phyloP scores from a whole-genome alignment of 192 early-diverging fungal species.

The Phycomyces nitens region DNA sequence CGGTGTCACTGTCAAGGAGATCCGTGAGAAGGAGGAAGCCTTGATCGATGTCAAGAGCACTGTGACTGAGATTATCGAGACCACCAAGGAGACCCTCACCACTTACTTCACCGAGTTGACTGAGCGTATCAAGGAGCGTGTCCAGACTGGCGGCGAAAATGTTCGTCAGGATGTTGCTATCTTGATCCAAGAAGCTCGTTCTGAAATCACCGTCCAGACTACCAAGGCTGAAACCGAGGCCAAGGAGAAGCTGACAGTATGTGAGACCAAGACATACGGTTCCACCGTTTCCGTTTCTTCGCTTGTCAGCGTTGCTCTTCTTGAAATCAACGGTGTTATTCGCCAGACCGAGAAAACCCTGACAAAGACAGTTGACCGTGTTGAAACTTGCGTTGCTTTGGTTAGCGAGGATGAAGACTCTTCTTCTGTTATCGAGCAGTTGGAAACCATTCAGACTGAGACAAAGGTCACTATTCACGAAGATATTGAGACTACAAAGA shows the following conservation, averaged over 20 bases:
- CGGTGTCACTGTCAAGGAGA: constrained; percentile 9
- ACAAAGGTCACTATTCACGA: constrained; percentile 4
- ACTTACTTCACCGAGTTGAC: constrained; percentile 11
- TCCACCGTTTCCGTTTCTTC: constrained; percentile 9
- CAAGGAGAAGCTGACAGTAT: constrained; percentile 1
- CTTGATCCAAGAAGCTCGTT: constrained; percentile 8
- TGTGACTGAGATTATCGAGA: constrained; percentile 4
- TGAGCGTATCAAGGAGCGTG: not conserved
- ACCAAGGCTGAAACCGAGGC: constrained; percentile 6
- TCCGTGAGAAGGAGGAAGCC: constrained; percentile 11
- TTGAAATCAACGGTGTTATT: constrained; percentile 1
- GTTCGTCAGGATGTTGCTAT: constrained; percentile 13
- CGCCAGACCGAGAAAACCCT: constrained; percentile 1
- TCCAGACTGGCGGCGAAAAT: constrained; percentile 12
- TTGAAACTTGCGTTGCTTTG: constrained; percentile 11
- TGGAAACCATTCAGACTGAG: constrained; percentile 7
- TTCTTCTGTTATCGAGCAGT: not conserved
- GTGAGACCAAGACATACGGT: constrained; percentile 8
- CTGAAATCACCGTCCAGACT: not conserved
- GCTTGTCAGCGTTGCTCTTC: constrained; percentile 5
- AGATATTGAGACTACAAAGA: constrained; percentile 7
- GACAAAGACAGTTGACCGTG: constrained; percentile 2
- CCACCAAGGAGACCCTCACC: constrained; percentile 2
- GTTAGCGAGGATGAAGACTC: constrained; percentile 1
- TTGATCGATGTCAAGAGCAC: constrained; percentile 10